Evolutionary conservation across 305 asterid species (phyloP).

Genomic region (Euphrasia arctica): DNA sequence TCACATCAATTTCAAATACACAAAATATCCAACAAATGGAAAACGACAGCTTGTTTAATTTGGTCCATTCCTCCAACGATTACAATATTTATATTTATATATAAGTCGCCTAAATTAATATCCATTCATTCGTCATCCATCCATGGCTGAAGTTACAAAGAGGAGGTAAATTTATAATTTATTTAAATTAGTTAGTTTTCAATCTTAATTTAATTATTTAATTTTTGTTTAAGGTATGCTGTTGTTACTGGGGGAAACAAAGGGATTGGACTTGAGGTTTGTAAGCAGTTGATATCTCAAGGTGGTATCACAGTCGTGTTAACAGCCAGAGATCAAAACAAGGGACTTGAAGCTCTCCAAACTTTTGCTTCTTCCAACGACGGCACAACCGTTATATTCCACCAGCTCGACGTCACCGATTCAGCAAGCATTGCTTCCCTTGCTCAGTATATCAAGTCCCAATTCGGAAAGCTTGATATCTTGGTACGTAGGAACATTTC

Average conservation of each 20-base stretch:
- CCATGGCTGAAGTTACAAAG: not conserved
- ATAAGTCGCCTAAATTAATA: too few species aligned
- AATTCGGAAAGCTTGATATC: conserved; percentile 56
- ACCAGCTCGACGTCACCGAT: conserved; percentile 57
- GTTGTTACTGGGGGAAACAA: conserved; percentile 58
- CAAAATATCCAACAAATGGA: too few species aligned
- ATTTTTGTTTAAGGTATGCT: not conserved
- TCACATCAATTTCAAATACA: too few species aligned
- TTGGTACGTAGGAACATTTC: conserved; percentile 34
- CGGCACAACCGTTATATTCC: conserved; percentile 31
- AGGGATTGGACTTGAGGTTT: conserved; percentile 58
- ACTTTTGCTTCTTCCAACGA: conserved; percentile 29
- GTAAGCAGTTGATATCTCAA: conserved; percentile 40
- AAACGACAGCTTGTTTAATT: conserved; percentile 19
- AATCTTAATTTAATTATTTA: too few species aligned
- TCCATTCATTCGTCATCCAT: not conserved
- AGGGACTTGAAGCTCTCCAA: conserved; percentile 42
- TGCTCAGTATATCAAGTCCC: conserved; percentile 38
- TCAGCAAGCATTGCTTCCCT: conserved; percentile 41
- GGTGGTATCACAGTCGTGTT: conserved; percentile 44
- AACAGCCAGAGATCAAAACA: conserved; percentile 49
- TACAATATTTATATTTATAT: too few species aligned
- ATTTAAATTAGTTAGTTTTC: too few species aligned
- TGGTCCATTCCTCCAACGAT: not conserved
- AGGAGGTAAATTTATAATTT: not conserved